Conservation (phyloP, 2,329 filamentous ascomycete genomes). For the Orbilia blumenaviensis region DNA sequence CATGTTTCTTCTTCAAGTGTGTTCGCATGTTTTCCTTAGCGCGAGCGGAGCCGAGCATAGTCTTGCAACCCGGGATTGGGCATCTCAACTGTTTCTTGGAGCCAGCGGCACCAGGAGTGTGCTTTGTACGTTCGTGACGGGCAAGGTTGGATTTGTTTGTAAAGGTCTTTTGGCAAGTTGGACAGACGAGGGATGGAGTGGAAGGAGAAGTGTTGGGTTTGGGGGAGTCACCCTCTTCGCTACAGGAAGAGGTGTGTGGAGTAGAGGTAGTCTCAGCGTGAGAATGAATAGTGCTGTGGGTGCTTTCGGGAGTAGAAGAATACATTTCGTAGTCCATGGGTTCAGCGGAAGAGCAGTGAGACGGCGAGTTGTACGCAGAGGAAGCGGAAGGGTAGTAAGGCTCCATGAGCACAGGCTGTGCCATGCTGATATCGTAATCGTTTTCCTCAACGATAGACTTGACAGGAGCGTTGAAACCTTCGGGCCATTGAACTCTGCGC, state of each 20-base stretch:
- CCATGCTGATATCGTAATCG: slow-evolving; percentile 24
- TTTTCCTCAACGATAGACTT: slow-evolving; percentile 2
- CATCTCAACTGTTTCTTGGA: slow-evolving; percentile 38
- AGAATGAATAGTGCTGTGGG: slow-evolving; percentile 10
- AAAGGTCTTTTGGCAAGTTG: slow-evolving; percentile 41
- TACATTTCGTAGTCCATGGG: slow-evolving; percentile 40
- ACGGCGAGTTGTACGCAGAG: slow-evolving; percentile 6
- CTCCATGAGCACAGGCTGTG: slow-evolving; percentile 2
- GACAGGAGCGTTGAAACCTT: slow-evolving; percentile 14
- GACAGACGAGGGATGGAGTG: slow-evolving; percentile 33
- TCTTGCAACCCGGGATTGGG: slow-evolving; percentile 47
- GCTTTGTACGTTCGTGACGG: slow-evolving; percentile 49
- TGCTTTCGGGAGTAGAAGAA: slow-evolving; percentile 28
- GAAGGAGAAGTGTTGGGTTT: slow-evolving; percentile 26
- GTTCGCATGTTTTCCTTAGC: slow-evolving; percentile 51
- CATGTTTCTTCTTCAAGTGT: slow-evolving; percentile 50
- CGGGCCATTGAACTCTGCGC: slow-evolving; percentile 44
- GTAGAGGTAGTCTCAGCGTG: slow-evolving; percentile 14
- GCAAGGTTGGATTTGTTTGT: slow-evolving; percentile 50
- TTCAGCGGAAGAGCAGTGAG: slow-evolving; percentile 7
- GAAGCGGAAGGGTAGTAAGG: slow-evolving; percentile 19
- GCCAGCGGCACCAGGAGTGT: slow-evolving; percentile 13
- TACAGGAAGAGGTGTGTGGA: slow-evolving; percentile 27
- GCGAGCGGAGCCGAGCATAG: slow-evolving; percentile 32
- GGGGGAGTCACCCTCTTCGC: slow-evolving; percentile 43